Conservation (phyloP, 371 early-diverging fungal species). For the Sporodiniella umbellata region DNA sequence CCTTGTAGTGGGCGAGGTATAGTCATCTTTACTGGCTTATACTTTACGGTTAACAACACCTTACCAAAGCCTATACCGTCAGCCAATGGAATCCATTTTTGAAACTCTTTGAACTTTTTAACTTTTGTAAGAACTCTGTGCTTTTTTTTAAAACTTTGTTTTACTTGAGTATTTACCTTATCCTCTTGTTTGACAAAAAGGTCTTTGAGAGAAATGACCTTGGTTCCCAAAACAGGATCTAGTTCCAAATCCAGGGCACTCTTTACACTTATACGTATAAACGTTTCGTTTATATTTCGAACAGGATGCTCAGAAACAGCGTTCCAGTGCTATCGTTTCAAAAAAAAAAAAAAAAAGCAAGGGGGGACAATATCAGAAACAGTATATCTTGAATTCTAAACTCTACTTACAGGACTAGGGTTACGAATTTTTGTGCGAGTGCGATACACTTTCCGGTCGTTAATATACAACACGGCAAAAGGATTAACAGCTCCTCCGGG, state of each 20-base stretch:
- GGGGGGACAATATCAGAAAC: background rate
- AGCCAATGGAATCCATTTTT: constrained; percentile 30
- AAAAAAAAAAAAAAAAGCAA: background rate
- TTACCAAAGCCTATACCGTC: constrained; percentile 44
- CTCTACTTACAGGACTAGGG: constrained; percentile 38
- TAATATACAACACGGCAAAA: constrained; percentile 37
- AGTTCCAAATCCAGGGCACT: constrained; percentile 33
- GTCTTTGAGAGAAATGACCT: constrained; percentile 16
- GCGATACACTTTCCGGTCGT: constrained; percentile 38
- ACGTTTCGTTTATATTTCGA: constrained; percentile 15
- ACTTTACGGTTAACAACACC: constrained; percentile 33
- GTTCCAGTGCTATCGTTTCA: constrained; percentile 10
- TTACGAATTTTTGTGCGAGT: constrained; percentile 34
- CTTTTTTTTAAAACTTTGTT: background rate
- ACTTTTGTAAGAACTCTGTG: background rate
- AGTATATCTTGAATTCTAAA: constrained; percentile 23
- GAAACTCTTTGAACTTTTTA: constrained; percentile 26
- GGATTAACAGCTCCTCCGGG: constrained; percentile 33
- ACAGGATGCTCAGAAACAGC: constrained; percentile 37
- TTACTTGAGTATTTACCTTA: constrained; percentile 4
- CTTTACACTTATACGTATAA: constrained; percentile 33
- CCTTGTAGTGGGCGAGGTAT: constrained; percentile 29
- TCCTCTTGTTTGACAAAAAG: constrained; percentile 24
- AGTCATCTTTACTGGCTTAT: constrained; percentile 38
- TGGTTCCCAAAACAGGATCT: constrained; percentile 37